Evolutionary conservation across 331 rosid species (phyloP), one percentile per base, ranked within the genome.

Genomic region (Erythrophleum ivorense): DNA sequence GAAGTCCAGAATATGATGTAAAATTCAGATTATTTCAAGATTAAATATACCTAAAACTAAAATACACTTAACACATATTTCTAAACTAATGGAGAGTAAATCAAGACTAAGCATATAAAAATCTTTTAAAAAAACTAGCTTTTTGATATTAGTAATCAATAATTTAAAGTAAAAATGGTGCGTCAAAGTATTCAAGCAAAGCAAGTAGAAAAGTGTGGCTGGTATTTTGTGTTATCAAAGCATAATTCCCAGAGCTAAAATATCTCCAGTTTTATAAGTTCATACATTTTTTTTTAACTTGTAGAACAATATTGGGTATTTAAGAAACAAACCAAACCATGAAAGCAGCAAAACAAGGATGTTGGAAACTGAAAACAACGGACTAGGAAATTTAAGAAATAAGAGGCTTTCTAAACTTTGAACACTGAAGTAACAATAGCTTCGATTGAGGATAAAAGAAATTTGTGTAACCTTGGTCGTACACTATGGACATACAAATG

Each of bases 1-100:
- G 62, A 67, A 81, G 54, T 75, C 75, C 71, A 75, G 64, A 74
- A 24, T 21, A 78, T 31, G 41, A 55, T 31, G 19, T 31, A 10
- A 53, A 55, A 55, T 57, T 38, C 16, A 67, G 8, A 81, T 33
- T 21, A 31, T 43, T 33, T 66, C 63, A 75, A 46, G 41, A 33
- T 71, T 12, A 49, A 49, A 60, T 29, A 13, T 9, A 63, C n/a
- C 59, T 53, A 63, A 15, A 33, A 18, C 9, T 38, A 75, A 41
- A 67, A 66, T n/a, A 67, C n/a, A 67, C 13, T 31, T 41, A 29
- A 65, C 52, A 74, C 12, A 53, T 18, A 18, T 24, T 24, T 9
- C 12, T 46, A 48, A 67, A 79, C 29, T 4, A 81, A 40, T 2
- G n/a, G 33, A 66, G 49, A 31, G 49, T 14, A 31, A 10, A 19